Base-by-base conservation (phyloP, 495 filamentous ascomycete species). In the Bacidia gigantensis region DNA sequence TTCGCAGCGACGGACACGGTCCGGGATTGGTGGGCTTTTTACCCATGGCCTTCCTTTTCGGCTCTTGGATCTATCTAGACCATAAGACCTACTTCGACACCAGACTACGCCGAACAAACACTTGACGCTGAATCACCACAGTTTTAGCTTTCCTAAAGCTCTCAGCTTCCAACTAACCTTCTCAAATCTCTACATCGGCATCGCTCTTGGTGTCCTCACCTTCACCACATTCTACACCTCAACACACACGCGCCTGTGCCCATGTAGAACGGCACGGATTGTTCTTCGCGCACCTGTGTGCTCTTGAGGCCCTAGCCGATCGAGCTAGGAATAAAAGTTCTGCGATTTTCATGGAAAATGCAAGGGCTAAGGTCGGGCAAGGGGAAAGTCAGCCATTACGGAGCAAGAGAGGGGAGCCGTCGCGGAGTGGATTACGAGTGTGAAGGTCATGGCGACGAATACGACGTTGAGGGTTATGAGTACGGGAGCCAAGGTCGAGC, bases 171-270 rank as follows among this genome's bases (percentile, higher is more conserved):
- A 80, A 56, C 71, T 81, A 0, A 74, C 79, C 51, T 82, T 81
- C 64, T 67, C 65, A 53, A 79, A 80, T 58, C 79, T 82, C 61
- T 79, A 82, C 60, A 65, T 80, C 14, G 78, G 78, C 32, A 80
- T 81, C 48, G 73, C 76, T 1, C 65, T 68, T 10, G 78, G 77
- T 0, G 70, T 74, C 1, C 63, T 80, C 2, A 62, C 70, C 14
- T 69, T 67, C 50, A 73, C 74, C 17, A 53, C 65, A 2, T 65
- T 69, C 46, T 81, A 81, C 58, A 80, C 79, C 1, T 55, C 50
- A 3, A 66, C 58, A 2, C 55, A 60, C 26, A 81, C 79, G 1
- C 73, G 79, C 2, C 57, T 77, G 1, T 82, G 78, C 77, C 77
- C 79, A 0, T 82, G 64, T 52, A 76, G 69, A 72, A 49, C 70